Percentiles rank a stretch among this genome's conserved stretches.
Conservation (phyloP, 2,329 filamentous ascomycete species). For the Ceratocystis albifundus region DNA sequence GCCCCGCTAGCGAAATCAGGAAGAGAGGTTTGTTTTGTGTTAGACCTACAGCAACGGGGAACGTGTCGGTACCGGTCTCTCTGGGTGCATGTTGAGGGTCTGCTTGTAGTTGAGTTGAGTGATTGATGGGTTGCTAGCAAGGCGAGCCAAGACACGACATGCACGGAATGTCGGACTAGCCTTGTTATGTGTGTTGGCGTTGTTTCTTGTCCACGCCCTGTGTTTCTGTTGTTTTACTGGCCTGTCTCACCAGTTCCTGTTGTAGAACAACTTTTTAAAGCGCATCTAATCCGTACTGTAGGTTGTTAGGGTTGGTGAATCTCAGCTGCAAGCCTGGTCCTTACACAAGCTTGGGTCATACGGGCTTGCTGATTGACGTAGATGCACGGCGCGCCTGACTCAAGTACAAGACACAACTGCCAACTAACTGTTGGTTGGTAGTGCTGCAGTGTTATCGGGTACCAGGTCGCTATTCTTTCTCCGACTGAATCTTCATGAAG, state of each 20-base stretch:
- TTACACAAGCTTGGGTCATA: too few species aligned
- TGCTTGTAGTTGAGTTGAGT: background rate
- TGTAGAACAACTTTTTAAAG: too few species aligned
- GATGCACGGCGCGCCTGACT: background rate
- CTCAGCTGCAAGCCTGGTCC: too few species aligned
- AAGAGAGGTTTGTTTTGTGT: background rate
- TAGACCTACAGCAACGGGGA: background rate
- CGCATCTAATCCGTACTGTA: too few species aligned
- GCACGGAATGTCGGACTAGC: background rate
- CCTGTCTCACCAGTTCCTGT: too few species aligned
- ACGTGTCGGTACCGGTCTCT: background rate
- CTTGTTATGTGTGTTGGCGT: background rate
- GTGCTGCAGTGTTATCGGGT: background rate
- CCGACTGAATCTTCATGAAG: background rate
- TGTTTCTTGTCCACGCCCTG: background rate
- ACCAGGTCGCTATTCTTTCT: background rate
- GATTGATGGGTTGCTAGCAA: background rate
- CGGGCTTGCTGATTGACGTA: too few species aligned
- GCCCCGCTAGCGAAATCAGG: background rate
- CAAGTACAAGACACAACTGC: background rate
- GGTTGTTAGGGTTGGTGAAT: too few species aligned
- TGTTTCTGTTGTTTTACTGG: background rate
- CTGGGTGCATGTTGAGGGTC: background rate
- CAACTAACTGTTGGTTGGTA: background rate
- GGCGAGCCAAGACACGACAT: background rate